Base-by-base conservation (phyloP, 441 rosid genomes). In the Syzygium syzygioides region DNA sequence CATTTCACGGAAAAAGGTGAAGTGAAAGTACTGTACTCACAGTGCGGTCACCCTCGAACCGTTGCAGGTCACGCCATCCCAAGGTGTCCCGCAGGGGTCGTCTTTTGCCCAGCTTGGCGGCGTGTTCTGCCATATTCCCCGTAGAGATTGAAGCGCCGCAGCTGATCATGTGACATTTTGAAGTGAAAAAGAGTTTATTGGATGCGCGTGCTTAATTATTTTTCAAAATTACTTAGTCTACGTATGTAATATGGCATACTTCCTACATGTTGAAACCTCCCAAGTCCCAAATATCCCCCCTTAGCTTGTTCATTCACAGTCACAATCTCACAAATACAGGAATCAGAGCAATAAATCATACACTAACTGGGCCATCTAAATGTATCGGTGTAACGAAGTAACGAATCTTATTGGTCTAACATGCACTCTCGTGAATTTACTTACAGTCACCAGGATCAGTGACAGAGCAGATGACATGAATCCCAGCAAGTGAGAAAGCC, bases 1-100 rank as follows among this genome's bases (percentile, higher is more conserved):
- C 41, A 19, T 52, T 37, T 45, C 30, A 76, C 9, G 4, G 26
- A 11, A 60, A 57, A 26, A 10, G 37, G 8, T 64, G 80, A 62
- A 53, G 32, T 55, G 79, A 9, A 26, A 53, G 6, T 26, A 45
- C 45, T 32, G 17, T 59, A 48, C 90, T 89, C 88, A 89, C 90
- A 89, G 48, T 26, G 53, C 88, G 6, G 90, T 89, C 50, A 89
- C 88, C 48, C 90, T 59, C 5, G 55, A 79, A 56, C 28, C 37
- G 20, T 52, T 45, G 89, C 90, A 89, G 80, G 88, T 89, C 34
- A 89, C 79, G 4, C 90, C 90, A n/a, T 59, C 88, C 90, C 90
- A 89, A 30, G 86, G 80, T 19, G 30, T 25, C n/a, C 90, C 88
- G 15, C 90, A 89, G 5, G 90, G 90, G 86, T 89, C 90, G 12